phyloP scores from a whole-genome alignment of 371 early-diverging fungal genomes.

The Rhizopus delemar region DNA sequence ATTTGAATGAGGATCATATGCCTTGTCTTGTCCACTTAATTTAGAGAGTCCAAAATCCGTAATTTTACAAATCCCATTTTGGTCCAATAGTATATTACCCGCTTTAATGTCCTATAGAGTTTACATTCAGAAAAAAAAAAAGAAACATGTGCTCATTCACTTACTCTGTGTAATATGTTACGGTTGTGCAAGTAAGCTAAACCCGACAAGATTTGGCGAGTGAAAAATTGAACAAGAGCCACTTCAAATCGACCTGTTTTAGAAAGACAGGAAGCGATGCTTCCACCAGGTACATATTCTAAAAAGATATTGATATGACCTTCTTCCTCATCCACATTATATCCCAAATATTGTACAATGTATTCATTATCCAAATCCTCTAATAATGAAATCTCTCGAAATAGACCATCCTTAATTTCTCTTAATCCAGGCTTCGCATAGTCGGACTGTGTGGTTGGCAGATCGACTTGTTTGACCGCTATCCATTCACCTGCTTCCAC shows the following conservation, averaged over 20 bases:
- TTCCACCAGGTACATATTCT: conserved; percentile 98
- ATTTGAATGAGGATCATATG: conserved; percentile 50
- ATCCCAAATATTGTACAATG: conserved; percentile 91
- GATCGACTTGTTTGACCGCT: conserved; percentile 97
- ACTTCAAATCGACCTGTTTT: conserved; percentile 85
- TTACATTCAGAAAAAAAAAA: background rate
- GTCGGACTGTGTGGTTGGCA: conserved; percentile 67
- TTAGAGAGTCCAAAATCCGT: conserved; percentile 99
- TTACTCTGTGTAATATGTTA: conserved; percentile 90
- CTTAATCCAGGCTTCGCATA: conserved; percentile 33
- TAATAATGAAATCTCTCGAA: conserved; percentile 45
- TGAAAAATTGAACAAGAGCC: conserved; percentile 78
- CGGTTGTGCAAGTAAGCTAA: conserved; percentile 94
- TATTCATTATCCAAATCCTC: conserved; percentile 85
- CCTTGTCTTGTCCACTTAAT: conserved; percentile 59
- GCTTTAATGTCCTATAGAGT: conserved; percentile 86
- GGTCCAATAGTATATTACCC: conserved; percentile 90
- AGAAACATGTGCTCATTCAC: conserved; percentile 1
- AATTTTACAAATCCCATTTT: conserved; percentile 90
- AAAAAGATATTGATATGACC: conserved; percentile 88
- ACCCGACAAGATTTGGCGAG: conserved; percentile 90
- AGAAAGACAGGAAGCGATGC: conserved; percentile 81
- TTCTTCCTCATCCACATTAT: conserved; percentile 57
- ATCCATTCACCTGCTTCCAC: conserved; percentile 84
- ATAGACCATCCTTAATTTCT: conserved; percentile 42